Evolutionary conservation across 106 monocot genomes (phyloP), one percentile per base, ranked within the genome.

Genomic region (Dactylorhiza incarnata): DNA sequence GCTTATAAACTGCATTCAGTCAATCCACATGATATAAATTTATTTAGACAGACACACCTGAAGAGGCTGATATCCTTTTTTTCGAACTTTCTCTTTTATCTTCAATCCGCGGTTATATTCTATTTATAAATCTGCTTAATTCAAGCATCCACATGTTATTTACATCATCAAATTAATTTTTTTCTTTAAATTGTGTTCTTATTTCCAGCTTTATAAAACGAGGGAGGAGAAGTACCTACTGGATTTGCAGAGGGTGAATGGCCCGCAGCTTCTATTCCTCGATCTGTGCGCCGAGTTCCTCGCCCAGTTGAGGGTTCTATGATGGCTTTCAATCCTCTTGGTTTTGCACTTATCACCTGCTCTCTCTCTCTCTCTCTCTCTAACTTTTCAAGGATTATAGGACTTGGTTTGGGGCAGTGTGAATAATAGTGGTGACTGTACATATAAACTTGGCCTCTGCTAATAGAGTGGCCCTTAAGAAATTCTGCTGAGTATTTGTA

Each of bases 221-320:
- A 72, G 78, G 47, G 78, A 78, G 71, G 78, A 78, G 54, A 78
- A 78, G 71, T 78, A 78, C 58, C 59, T 72, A 0, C 78, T 78
- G 3, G 78, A 78, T 48, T 46, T 78, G 49, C 78, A 78, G 78
- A 78, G 78, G 78, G 56, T 78, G 13, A 78, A 13, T 13, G 78
- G 78, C 43, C 78, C 78, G 4, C 78, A 71, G 24, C 78, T 78
- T 44, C 72, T 78, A 37, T 78, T 78, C 45, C 58, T 78, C 3
- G 78, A 78, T 23, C 58, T 78, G 3, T 78, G 78, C 48, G 71
- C 78, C 46, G 71, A 71, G 7, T 78, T 78, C 78, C 78, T 78
- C 44, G 71, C 78, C 20, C 78, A 78, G 72, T 72, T 78, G 17
- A 72, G 78, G 44, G 78, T 78, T n/a, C 78, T 71, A 47, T 78